Conservation (phyloP, 495 filamentous ascomycete species). For the Talaromyces trachyspermus region DNA sequence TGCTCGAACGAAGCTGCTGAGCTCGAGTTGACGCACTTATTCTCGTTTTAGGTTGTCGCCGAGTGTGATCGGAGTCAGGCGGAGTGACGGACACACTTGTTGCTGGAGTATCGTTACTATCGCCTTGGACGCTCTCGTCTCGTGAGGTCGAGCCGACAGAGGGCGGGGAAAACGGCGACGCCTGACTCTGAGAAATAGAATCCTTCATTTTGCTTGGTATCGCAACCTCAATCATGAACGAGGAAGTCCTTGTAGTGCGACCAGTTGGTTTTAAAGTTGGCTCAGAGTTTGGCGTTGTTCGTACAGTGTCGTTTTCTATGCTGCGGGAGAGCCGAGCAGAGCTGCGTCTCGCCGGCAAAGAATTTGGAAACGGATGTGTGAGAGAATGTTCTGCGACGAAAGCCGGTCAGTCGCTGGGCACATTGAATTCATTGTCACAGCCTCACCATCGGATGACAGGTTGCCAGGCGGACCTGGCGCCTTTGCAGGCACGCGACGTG, state of each 20-base stretch:
- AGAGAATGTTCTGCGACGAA: not conserved
- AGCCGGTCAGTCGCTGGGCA: too few relatives aligned
- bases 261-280: not conserved
- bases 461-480: not conserved
- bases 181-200: not conserved
- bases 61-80: conserved; percentile 27
- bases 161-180: conserved; percentile 19
- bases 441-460: not conserved
- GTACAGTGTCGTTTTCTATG: conserved; percentile 3
- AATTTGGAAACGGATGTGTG: not conserved
- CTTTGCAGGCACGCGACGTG: not conserved
- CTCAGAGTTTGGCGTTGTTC: not conserved
- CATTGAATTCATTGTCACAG: not conserved
- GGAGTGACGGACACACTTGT: conserved; percentile 66
- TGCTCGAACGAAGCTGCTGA: conserved; percentile 31
- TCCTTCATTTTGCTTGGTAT: conserved; percentile 25
- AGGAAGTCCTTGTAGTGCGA: conserved; percentile 4
- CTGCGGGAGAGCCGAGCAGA: conserved; percentile 20
- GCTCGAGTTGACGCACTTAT: conserved; percentile 36
- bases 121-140: conserved; percentile 52
- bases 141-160: conserved; percentile 24
- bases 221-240: conserved; percentile 27
- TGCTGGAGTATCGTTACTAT: conserved; percentile 68
- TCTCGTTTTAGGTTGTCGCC: conserved; percentile 16
- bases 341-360: conserved; percentile 14